Conservation (phyloP, 1,139 yeast genomes). For the Saccharomyces hybrid region DNA sequence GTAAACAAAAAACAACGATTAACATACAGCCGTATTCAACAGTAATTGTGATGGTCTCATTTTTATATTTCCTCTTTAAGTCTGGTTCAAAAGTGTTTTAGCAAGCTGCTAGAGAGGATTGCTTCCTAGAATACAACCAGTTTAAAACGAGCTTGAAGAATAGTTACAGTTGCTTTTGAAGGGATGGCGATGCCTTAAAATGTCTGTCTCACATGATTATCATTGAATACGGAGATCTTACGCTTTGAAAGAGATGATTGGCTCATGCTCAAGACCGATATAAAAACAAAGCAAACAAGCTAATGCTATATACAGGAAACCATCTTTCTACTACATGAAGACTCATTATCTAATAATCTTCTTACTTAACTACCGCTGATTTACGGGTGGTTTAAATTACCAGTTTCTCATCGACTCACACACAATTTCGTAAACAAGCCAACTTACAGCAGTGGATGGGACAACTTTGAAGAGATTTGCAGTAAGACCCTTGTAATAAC, state of each 20-base stretch:
- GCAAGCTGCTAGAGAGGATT: not conserved
- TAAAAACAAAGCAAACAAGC: slow-evolving; percentile 16
- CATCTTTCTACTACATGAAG: not conserved
- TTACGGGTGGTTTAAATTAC: not conserved
- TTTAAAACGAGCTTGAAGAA: not conserved
- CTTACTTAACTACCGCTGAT: not conserved
- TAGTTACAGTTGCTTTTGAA: not conserved
- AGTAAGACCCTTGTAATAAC: slow-evolving; percentile 80
- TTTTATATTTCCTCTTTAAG: not conserved
- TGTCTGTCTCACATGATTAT: not conserved
- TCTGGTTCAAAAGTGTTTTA: not conserved
- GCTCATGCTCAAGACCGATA: slow-evolving; percentile 5
- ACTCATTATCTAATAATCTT: too few relatives aligned
- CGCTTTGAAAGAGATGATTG: not conserved
- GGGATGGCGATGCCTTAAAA: not conserved
- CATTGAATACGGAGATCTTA: not conserved
- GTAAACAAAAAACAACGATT: not conserved
- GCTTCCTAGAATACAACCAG: not conserved
- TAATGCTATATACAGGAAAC: slow-evolving; percentile 5
- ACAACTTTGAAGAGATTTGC: slow-evolving; percentile 87
- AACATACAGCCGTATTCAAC: slow-evolving; percentile 36
- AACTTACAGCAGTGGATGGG: slow-evolving; percentile 92
- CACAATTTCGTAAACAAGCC: slow-evolving; percentile 75
- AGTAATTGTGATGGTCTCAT: slow-evolving; percentile 36
- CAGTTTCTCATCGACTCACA: slow-evolving; percentile 14